Percentiles rank a stretch among this genome's conserved stretches.
Evolutionary conservation across 2,329 filamentous ascomycete genomes (phyloP).

Genomic region (Lachnellula willkommii): DNA sequence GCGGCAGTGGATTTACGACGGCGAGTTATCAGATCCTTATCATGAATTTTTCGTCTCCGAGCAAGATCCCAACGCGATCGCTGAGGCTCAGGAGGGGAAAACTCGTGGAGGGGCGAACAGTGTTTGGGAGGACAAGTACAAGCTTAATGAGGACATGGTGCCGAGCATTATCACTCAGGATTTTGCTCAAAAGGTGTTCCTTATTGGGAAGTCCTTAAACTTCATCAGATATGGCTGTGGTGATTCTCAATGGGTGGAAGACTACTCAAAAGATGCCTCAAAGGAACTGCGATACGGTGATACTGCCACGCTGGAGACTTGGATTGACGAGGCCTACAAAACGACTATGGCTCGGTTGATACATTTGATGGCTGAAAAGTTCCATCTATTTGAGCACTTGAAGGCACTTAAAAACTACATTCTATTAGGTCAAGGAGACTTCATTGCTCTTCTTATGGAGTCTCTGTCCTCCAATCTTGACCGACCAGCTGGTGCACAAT

Average conservation of each 20-base stretch:
- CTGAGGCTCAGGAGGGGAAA: slow-evolving; percentile 41
- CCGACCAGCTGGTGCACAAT: slow-evolving; percentile 91
- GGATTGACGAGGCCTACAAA: slow-evolving; percentile 96
- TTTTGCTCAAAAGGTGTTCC: slow-evolving; percentile 92
- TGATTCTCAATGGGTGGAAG: slow-evolving; percentile 91
- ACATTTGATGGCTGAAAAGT: slow-evolving; percentile 89
- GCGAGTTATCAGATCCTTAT: slow-evolving; percentile 94
- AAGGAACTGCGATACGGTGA: slow-evolving; percentile 91
- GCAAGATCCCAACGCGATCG: slow-evolving; percentile 52
- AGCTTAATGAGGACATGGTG: slow-evolving; percentile 76
- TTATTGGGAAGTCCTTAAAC: slow-evolving; percentile 96
- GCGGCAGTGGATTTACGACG: slow-evolving; percentile 95
- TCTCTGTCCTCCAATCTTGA: slow-evolving; percentile 89
- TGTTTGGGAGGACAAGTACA: slow-evolving; percentile 98
- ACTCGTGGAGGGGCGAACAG: slow-evolving; percentile 67
- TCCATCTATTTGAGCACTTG: slow-evolving; percentile 89
- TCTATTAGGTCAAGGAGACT: slow-evolving; percentile 90
- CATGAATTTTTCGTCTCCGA: slow-evolving; percentile 93
- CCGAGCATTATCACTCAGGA: slow-evolving; percentile 89
- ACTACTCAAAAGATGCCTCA: slow-evolving; percentile 87
- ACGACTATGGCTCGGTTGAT: slow-evolving; percentile 95
- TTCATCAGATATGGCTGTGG: slow-evolving; percentile 95
- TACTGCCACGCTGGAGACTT: slow-evolving; percentile 82
- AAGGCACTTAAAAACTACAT: slow-evolving; percentile 92
- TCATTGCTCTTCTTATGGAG: slow-evolving; percentile 95